These are phyloP conservation scores for Talaromyces nanjingensis DNA, from an alignment of 495 filamentous ascomycete genomes.

Conservation along the genomic window DNA sequence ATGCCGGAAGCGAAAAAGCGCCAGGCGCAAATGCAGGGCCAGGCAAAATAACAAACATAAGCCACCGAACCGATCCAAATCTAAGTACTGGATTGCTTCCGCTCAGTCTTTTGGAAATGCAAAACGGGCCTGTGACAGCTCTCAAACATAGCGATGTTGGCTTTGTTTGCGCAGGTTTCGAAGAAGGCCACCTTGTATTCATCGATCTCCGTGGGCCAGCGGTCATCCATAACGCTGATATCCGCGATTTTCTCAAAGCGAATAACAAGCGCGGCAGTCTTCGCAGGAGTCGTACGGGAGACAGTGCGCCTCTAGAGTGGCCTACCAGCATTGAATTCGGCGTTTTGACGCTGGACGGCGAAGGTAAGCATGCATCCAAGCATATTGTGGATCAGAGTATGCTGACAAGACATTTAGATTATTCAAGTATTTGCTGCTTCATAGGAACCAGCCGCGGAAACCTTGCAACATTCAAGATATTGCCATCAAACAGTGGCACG, in stretches of 20 bases:
- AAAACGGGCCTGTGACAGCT: slow-evolving; percentile 69
- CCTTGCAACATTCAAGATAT: slow-evolving; percentile 80
- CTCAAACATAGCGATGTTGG: slow-evolving; percentile 83
- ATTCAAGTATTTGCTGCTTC: slow-evolving; percentile 88
- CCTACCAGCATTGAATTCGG: slow-evolving; percentile 78
- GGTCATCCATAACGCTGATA: slow-evolving; percentile 67
- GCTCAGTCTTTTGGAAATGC: slow-evolving; percentile 70
- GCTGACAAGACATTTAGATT: slow-evolving; percentile 45
- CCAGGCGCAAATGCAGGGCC: slow-evolving; percentile 45
- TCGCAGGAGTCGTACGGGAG: slow-evolving; percentile 39
- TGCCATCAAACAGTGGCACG: slow-evolving; percentile 60
- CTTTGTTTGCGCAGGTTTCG: slow-evolving; percentile 80
- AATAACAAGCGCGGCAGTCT: slow-evolving; percentile 64
- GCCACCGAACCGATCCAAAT: slow-evolving; percentile 65
- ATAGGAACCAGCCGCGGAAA: slow-evolving; percentile 81
- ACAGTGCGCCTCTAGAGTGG: slow-evolving; percentile 55
- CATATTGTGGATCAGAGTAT: too few relatives aligned
- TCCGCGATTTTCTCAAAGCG: slow-evolving; percentile 60
- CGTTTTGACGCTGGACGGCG: slow-evolving; percentile 85
- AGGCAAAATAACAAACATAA: slow-evolving; percentile 64
- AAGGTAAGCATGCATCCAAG: slow-evolving; percentile 40
- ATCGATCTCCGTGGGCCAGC: slow-evolving; percentile 84
- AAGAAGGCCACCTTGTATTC: slow-evolving; percentile 69
- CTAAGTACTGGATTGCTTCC: slow-evolving; percentile 80
- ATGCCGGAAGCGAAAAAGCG: slow-evolving; percentile 48